These are phyloP conservation scores for Eucalyptus victrix DNA, from an alignment of 345 rosid species.

Conservation along the genomic window DNA sequence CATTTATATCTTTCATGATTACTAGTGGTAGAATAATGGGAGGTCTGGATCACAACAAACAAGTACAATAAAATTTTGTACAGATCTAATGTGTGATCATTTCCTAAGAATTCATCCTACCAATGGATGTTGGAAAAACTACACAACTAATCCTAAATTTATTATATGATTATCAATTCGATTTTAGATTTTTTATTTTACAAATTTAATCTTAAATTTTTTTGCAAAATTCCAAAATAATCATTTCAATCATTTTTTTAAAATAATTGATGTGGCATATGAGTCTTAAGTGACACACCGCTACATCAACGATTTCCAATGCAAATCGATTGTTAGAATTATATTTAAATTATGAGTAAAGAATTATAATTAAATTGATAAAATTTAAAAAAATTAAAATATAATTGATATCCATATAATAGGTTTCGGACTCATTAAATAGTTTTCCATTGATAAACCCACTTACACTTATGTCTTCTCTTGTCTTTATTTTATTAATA, in stretches of 20 bases:
- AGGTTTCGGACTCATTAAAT: not conserved
- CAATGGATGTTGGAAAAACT: not conserved
- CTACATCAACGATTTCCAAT: accelerated
- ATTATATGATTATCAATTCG: not conserved
- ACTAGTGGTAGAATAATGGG: not conserved
- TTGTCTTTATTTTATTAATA: not conserved
- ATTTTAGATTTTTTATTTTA: not conserved
- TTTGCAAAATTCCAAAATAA: accelerated
- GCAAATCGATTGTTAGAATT: not conserved
- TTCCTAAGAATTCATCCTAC: not conserved
- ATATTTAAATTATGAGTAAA: not conserved
- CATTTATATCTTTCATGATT: not conserved
- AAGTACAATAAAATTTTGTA: not conserved
- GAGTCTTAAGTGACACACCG: not conserved
- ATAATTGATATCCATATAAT: not conserved
- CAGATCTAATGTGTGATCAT: not conserved
- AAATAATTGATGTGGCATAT: not conserved
- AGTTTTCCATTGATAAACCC: not conserved
- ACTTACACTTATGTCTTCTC: not conserved
- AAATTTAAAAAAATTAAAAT: not conserved
- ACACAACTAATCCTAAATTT: not conserved
- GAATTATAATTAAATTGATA: not conserved
- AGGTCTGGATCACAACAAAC: not conserved
- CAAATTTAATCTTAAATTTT: not conserved
- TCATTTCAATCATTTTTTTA: not conserved